These are phyloP conservation scores for Coffea canephora DNA, from an alignment of 257 asterid species.

Conservation along the genomic window DNA sequence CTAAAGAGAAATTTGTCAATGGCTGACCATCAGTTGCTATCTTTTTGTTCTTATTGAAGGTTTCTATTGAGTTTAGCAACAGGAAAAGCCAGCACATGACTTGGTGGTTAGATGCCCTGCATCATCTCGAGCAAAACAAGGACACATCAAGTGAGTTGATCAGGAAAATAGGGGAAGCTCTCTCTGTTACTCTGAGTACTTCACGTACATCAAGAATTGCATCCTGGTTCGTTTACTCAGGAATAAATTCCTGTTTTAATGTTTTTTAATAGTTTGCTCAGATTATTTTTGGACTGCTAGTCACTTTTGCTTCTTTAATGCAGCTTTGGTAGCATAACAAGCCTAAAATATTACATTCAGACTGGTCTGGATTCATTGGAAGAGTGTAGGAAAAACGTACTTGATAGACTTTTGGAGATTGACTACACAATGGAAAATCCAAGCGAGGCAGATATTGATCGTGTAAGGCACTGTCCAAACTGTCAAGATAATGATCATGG, in stretches of 20 bases:
- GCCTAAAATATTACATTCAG: constrained; percentile 70
- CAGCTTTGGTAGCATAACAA: constrained; percentile 81
- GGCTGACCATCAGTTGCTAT: constrained; percentile 1
- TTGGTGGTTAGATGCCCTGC: constrained; percentile 95
- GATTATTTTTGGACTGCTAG: not conserved
- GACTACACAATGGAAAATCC: constrained; percentile 87
- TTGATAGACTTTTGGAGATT: constrained; percentile 72
- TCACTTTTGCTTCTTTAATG: constrained; percentile 16
- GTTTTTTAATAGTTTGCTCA: not conserved
- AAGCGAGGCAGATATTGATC: constrained; percentile 67
- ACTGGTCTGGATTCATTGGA: constrained; percentile 85
- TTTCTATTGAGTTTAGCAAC: constrained; percentile 44
- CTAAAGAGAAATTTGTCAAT: not conserved
- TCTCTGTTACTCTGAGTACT: constrained; percentile 55
- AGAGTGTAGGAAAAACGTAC: constrained; percentile 65
- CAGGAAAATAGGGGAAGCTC: constrained; percentile 74
- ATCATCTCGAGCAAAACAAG: constrained; percentile 68
- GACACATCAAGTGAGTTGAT: constrained; percentile 60
- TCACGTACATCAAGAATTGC: constrained; percentile 59
- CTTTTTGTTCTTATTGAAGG: constrained; percentile 39
- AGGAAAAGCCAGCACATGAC: constrained; percentile 51
- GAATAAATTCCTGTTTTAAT: no score
- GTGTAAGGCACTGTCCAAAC: constrained; percentile 76
- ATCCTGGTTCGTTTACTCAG: constrained; percentile 56
- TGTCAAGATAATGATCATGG: constrained; percentile 79